Conservation (phyloP, 2,329 filamentous ascomycete genomes). For the Colletotrichum gloeosporioides region DNA sequence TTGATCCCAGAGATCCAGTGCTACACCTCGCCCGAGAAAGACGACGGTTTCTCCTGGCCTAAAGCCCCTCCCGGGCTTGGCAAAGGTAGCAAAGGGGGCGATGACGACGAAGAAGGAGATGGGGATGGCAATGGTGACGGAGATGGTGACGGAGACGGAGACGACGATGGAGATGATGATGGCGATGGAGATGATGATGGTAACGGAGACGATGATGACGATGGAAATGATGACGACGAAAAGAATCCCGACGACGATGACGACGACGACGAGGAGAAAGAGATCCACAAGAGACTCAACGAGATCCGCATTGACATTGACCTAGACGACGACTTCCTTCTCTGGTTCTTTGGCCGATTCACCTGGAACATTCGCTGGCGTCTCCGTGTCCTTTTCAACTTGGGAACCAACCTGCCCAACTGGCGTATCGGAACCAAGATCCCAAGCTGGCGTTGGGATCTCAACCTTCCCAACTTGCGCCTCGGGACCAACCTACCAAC, state of each 20-base stretch:
- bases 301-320: not conserved
- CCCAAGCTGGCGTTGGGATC: not conserved
- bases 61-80: not conserved
- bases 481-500: not conserved
- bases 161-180: not conserved
- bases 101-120: not conserved
- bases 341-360: not conserved
- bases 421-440: not conserved
- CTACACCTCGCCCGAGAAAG: not conserved
- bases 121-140: fast-evolving
- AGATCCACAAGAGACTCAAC: not conserved
- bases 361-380: not conserved
- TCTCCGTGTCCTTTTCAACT: not conserved
- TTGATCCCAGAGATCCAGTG: constrained; percentile 2
- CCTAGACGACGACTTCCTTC: not conserved
- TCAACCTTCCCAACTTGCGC: not conserved
- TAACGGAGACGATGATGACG: not conserved
- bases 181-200: not conserved
- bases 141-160: not conserved
- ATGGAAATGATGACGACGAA: not conserved
- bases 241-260: not conserved
- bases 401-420: not conserved
- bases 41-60: not conserved
- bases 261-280: not conserved
- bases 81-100: not conserved